phyloP scores from a whole-genome alignment of 495 filamentous ascomycete species.

The Neurospora sp. region DNA sequence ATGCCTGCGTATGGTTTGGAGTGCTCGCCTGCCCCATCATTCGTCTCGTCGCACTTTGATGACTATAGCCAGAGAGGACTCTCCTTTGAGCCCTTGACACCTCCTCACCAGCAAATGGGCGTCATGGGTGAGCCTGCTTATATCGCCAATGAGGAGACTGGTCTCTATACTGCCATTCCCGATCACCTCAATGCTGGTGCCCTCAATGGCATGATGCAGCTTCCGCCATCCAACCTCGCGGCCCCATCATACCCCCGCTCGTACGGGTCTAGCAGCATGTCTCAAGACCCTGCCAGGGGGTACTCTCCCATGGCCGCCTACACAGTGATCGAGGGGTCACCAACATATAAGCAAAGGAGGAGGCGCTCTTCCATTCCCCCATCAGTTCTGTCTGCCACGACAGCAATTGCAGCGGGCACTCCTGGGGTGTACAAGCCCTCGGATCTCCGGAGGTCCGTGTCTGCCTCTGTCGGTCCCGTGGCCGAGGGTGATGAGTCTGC shows the following conservation, averaged over 20 bases:
- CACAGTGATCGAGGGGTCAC: conserved; percentile 93
- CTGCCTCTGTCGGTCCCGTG: conserved; percentile 76
- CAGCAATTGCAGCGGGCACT: conserved; percentile 44
- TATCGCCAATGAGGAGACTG: conserved; percentile 94
- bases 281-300: not conserved
- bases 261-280: conserved; percentile 55
- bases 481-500: conserved; percentile 63
- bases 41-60: conserved; percentile 92
- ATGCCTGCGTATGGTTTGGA: conserved; percentile 92
- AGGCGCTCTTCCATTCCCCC: conserved; percentile 86
- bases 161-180: conserved; percentile 87
- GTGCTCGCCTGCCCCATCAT: conserved; percentile 95
- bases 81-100: conserved; percentile 93
- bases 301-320: conserved; percentile 43
- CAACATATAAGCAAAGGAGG: conserved; percentile 94
- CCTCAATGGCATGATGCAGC: conserved; percentile 79
- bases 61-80: conserved; percentile 95
- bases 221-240: conserved; percentile 78
- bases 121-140: conserved; percentile 85
- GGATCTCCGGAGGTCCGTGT: conserved; percentile 85
- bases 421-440: conserved; percentile 60
- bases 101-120: conserved; percentile 75
- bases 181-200: conserved; percentile 50
- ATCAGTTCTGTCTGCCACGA: conserved; percentile 52
- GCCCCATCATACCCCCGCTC: conserved; percentile 65